Percentiles rank a stretch among this genome's conserved stretches.
Evolutionary conservation across 495 filamentous ascomycete genomes (phyloP).

Genomic region (Xylaria castorea): DNA sequence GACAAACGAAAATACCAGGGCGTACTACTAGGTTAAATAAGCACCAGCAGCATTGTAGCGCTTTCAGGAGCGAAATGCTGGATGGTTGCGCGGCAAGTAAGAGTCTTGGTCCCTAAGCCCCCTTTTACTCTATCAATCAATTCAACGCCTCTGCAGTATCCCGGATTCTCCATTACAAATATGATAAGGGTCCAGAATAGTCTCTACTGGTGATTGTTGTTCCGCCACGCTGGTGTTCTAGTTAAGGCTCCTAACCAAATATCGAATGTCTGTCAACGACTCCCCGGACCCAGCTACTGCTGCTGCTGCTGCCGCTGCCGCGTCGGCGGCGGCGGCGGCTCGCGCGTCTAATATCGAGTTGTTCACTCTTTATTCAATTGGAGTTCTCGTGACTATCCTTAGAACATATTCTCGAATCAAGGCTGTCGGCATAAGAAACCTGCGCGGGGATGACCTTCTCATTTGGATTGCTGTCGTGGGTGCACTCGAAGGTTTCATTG

Average conservation of each 20-base stretch:
- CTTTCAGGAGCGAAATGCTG: not conserved
- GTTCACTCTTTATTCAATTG: slow-evolving; percentile 52
- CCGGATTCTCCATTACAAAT: not conserved
- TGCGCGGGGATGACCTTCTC: slow-evolving; percentile 43
- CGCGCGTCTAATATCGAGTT: slow-evolving; percentile 44
- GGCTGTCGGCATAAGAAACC: slow-evolving; percentile 37
- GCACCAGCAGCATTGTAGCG: not conserved
- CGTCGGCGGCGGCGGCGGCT: slow-evolving; percentile 38
- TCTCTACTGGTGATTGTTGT: not conserved
- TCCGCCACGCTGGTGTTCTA: not conserved
- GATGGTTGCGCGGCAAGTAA: not conserved
- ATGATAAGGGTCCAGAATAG: not conserved
- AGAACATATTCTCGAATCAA: slow-evolving; percentile 42
- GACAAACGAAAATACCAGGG: not conserved
- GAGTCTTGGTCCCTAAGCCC: not conserved
- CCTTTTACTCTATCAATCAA: not conserved
- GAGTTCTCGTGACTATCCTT: slow-evolving; percentile 37
- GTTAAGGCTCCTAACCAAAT: not conserved
- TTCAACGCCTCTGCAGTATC: not conserved
- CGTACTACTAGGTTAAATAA: not conserved
- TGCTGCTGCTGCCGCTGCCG: too few relatives aligned
- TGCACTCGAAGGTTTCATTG: slow-evolving; percentile 21
- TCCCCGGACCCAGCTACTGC: slow-evolving; percentile 22
- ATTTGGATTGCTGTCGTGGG: slow-evolving; percentile 43
- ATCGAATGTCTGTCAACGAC: slow-evolving; percentile 15